Conservation (phyloP, 2,329 filamentous ascomycete species). For the Cytospora piceae region DNA sequence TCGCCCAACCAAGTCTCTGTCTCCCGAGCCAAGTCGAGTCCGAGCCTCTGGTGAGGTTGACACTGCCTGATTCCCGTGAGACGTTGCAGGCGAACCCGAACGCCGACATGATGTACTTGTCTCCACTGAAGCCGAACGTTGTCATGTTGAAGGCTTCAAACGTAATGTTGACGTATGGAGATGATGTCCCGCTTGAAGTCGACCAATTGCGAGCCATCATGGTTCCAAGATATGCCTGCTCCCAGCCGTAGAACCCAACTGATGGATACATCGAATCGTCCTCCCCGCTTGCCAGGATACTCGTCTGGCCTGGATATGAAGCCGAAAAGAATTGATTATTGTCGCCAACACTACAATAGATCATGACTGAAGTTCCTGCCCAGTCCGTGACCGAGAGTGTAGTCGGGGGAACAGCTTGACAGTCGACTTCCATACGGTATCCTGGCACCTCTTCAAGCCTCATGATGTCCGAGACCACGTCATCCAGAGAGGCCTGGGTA, state of each 20-base stretch:
- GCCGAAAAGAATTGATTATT: neutral
- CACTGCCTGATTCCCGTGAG: too few species aligned
- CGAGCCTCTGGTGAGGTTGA: too few species aligned
- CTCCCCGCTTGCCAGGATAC: neutral
- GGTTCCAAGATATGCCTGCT: neutral
- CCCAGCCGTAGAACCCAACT: neutral
- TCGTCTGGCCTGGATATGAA: neutral
- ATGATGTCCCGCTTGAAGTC: too few species aligned
- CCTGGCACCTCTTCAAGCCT: neutral
- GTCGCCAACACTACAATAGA: neutral
- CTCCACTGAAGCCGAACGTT: too few species aligned
- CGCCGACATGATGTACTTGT: too few species aligned
- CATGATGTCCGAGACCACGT: neutral
- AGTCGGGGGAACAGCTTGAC: neutral
- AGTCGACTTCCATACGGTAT: neutral
- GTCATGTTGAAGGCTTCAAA: too few species aligned
- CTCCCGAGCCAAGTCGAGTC: neutral
- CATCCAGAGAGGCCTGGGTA: neutral
- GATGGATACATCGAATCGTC: neutral
- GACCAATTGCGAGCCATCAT: neutral
- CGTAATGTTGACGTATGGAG: too few species aligned
- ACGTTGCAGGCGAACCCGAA: too few species aligned
- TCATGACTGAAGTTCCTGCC: neutral
- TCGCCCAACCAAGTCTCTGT: neutral
- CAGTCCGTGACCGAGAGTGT: neutral